phyloP scores from a whole-genome alignment of 2,329 filamentous ascomycete genomes.

The Colletotrichum tropicicola region DNA sequence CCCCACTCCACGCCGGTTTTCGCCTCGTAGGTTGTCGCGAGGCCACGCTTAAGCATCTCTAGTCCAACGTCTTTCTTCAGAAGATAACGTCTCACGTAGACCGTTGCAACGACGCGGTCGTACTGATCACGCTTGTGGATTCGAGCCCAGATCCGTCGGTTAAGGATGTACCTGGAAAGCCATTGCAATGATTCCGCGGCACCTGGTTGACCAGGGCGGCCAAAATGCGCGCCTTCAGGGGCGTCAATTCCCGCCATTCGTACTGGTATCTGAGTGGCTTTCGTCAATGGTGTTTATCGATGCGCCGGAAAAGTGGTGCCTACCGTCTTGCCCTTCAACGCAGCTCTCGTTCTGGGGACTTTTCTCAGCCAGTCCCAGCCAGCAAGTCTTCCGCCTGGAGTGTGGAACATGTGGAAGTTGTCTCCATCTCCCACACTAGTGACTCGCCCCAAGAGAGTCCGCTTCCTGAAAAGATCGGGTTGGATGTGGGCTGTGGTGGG shows the following conservation, averaged over 20 bases:
- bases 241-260: slow-evolving; percentile 93
- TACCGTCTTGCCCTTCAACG: slow-evolving; percentile 82
- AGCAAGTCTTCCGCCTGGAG: slow-evolving; percentile 84
- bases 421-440: slow-evolving; percentile 97
- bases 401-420: slow-evolving; percentile 94
- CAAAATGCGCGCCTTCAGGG: slow-evolving; percentile 93
- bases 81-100: slow-evolving; percentile 75
- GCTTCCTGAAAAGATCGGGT: slow-evolving; percentile 76
- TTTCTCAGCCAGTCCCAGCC: slow-evolving; percentile 94
- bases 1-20: slow-evolving; percentile 93
- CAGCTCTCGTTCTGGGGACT: slow-evolving; percentile 74
- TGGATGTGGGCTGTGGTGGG: slow-evolving; percentile 80
- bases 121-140: slow-evolving; percentile 92
- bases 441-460: slow-evolving; percentile 84
- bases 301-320: slow-evolving; percentile 35
- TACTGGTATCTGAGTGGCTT: slow-evolving; percentile 74
- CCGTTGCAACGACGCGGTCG: slow-evolving; percentile 87
- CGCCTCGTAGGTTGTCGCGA: slow-evolving; percentile 94
- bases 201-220: slow-evolving; percentile 85
- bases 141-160: slow-evolving; percentile 80
- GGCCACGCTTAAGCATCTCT: slow-evolving; percentile 85
- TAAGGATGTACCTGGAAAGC: slow-evolving; percentile 77
- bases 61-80: slow-evolving; percentile 83
- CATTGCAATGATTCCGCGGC: slow-evolving; percentile 83
- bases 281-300: not conserved